These are phyloP conservation scores for Calonectria hongkongensis DNA, from an alignment of 2,329 filamentous ascomycete species.

Conservation along the genomic window DNA sequence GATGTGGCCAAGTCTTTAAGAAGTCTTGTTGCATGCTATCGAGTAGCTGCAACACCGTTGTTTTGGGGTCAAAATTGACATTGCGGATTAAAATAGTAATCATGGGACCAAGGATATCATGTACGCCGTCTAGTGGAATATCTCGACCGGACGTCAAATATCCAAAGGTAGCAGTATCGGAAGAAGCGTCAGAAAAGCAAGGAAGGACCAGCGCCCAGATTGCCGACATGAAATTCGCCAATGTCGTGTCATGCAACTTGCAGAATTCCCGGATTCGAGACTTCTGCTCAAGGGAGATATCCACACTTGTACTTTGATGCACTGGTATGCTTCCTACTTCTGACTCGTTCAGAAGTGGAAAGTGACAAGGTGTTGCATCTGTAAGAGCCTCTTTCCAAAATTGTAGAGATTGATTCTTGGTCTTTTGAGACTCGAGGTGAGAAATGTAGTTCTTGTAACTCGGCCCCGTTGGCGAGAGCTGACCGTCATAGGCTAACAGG, in stretches of 20 bases:
- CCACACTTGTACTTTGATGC: background rate
- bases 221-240: slow-evolving; percentile 11
- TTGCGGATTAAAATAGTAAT: slow-evolving; percentile 1
- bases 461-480: background rate
- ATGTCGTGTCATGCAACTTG: background rate
- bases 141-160: background rate
- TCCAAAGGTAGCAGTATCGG: slow-evolving; percentile 8
- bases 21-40: background rate
- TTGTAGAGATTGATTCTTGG: background rate
- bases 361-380: background rate
- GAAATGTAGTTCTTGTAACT: background rate
- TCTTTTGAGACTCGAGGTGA: background rate
- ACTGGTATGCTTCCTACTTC: background rate
- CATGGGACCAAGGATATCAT: background rate
- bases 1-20: background rate
- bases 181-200: slow-evolving; percentile 5
- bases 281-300: background rate
- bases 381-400: background rate
- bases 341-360: background rate
- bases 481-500: background rate
- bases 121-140: background rate
- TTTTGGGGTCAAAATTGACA: background rate
- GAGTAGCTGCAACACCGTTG: background rate
- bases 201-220: background rate
- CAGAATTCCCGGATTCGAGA: background rate